Conservation (phyloP, 192 early-diverging fungal genomes). For the Coemansia biformis region DNA sequence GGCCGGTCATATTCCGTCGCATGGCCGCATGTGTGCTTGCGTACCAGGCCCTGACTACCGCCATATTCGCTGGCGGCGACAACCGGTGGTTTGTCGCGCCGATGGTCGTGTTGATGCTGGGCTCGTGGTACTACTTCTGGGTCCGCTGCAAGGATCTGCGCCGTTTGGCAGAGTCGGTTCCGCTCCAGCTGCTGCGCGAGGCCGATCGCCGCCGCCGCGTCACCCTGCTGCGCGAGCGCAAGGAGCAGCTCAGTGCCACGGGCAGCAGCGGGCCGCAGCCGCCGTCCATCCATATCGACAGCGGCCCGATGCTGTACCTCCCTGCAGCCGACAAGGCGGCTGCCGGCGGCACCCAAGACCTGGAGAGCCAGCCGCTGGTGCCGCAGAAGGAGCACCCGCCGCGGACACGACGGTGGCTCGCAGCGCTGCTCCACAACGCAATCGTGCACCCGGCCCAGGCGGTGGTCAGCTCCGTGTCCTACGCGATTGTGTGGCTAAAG, state of each 20-base stretch:
- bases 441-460: too few species aligned
- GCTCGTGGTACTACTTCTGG: constrained; percentile 45
- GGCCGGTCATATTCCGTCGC: constrained; percentile 67
- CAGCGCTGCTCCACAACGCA: too few species aligned
- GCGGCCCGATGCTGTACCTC: too few species aligned
- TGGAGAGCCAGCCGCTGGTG: too few species aligned
- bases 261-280: neutral
- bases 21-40: constrained; percentile 60
- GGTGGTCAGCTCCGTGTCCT: too few species aligned
- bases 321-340: too few species aligned
- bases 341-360: too few species aligned
- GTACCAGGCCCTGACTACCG: constrained; percentile 60
- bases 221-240: constrained; percentile 7
- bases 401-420: too few species aligned
- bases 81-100: constrained; percentile 49
- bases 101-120: constrained; percentile 41
- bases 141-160: constrained; percentile 23
- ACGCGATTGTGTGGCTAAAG: too few species aligned
- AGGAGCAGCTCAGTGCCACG: constrained; percentile 1
- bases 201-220: constrained; percentile 36
- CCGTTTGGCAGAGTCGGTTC: constrained; percentile 22
- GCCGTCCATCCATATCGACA: too few species aligned
- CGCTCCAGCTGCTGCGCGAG: constrained; percentile 45
- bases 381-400: too few species aligned
- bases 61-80: constrained; percentile 56